These are phyloP conservation scores for Volvariella volvacea DNA, from an alignment of 1,284 basidiomycete genomes.

Conservation along the genomic window DNA sequence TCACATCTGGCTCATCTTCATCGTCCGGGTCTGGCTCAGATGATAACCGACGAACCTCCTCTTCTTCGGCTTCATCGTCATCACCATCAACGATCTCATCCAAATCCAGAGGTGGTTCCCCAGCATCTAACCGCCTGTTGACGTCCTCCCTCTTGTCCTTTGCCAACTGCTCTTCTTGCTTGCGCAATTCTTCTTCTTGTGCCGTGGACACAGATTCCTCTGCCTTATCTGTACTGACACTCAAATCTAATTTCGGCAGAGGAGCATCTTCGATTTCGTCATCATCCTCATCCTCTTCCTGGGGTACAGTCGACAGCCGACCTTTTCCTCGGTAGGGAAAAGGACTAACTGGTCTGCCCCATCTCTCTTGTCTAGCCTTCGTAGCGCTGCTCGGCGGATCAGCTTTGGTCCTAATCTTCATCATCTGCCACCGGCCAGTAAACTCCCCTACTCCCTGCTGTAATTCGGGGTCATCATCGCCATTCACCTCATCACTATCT, in stretches of 20 bases:
- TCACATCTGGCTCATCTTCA: constrained; percentile 2
- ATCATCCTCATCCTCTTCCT: constrained; percentile 4
- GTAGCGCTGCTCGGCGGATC: constrained; percentile 60
- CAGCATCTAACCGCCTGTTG: constrained; percentile 10
- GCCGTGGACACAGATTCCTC: constrained; percentile 3
- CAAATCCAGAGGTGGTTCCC: constrained; percentile 5
- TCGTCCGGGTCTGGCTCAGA: constrained; percentile 9
- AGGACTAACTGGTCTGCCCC: constrained; percentile 67
- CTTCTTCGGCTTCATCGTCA: constrained; percentile 11
- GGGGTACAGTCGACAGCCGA: background rate
- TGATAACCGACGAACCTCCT: constrained; percentile 12
- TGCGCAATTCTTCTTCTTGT: background rate
- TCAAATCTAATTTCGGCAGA: too few relatives aligned
- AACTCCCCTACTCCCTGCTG: constrained; percentile 47
- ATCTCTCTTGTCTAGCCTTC: constrained; percentile 40
- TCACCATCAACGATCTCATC: constrained; percentile 1
- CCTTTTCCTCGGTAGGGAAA: constrained; percentile 38
- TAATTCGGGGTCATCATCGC: constrained; percentile 10
- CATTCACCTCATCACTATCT: constrained; percentile 22
- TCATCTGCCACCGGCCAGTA: constrained; percentile 52
- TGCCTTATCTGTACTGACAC: constrained; percentile 8
- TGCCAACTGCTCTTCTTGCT: constrained; percentile 2
- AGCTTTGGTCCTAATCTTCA: constrained; percentile 52
- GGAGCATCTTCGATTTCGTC: background rate
- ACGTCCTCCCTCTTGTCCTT: constrained; percentile 11